phyloP scores from a whole-genome alignment of 495 filamentous ascomycete genomes.

The Tricharina praecox region DNA sequence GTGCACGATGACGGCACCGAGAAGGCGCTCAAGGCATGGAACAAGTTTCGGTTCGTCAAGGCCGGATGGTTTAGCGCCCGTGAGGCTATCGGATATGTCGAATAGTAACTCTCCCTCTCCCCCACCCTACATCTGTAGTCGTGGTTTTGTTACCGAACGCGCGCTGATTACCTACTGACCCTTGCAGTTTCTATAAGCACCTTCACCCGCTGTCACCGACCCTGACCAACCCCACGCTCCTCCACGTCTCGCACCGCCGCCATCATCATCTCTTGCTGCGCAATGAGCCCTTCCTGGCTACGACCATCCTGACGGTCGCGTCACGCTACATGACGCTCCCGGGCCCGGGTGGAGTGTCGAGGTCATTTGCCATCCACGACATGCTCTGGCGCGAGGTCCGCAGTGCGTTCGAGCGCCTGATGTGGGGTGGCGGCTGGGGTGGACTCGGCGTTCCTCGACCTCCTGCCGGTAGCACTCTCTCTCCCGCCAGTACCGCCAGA shows the following conservation, averaged over 20 bases:
- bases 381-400: slow-evolving; percentile 89
- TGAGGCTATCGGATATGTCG: slow-evolving; percentile 82
- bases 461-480: no score
- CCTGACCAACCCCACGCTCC: slow-evolving; percentile 30
- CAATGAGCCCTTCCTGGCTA: slow-evolving; percentile 78
- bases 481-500: slow-evolving; percentile 29
- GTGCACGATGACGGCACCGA: slow-evolving; percentile 28
- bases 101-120: no score
- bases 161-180: no score
- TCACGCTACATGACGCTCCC: slow-evolving; percentile 67
- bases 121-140: no score
- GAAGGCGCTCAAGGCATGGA: slow-evolving; percentile 72
- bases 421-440: slow-evolving; percentile 81
- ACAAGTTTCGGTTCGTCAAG: slow-evolving; percentile 74
- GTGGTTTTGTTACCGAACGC: neutral
- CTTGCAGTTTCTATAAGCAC: slow-evolving; percentile 63
- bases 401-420: slow-evolving; percentile 80
- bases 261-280: slow-evolving; percentile 56
- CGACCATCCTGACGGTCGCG: slow-evolving; percentile 78
- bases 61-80: slow-evolving; percentile 91
- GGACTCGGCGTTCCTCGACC: slow-evolving; percentile 39
- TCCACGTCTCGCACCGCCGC: slow-evolving; percentile 28
- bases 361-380: slow-evolving; percentile 83
- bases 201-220: slow-evolving; percentile 85
- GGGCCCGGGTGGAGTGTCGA: slow-evolving; percentile 63